A percentile compares a stretch with the other conserved stretches of the same genome.
These are phyloP conservation scores for Scutellaria barbata DNA, from an alignment of 257 asterid species.

Conservation along the genomic window DNA sequence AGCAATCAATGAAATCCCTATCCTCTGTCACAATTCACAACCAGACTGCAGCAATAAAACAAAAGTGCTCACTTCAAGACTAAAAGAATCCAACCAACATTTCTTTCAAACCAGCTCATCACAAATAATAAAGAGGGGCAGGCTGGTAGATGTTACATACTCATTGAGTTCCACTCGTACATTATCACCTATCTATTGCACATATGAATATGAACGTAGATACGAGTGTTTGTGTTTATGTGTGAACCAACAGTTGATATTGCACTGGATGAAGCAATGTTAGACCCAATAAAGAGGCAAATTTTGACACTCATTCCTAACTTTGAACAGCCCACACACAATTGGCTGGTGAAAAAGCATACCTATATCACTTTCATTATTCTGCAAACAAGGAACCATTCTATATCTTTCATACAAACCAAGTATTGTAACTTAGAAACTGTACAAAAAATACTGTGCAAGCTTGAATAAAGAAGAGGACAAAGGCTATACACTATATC, in stretches of 20 bases:
- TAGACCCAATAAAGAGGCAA: background rate
- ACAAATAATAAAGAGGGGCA: background rate
- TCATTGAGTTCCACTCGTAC: too few relatives aligned
- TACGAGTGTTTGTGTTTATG: too few relatives aligned
- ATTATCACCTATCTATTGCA: too few relatives aligned
- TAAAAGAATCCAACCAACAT: constrained; percentile 36
- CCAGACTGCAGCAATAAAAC: constrained; percentile 38
- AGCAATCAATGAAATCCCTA: constrained; percentile 35
- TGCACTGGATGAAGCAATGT: too few relatives aligned
- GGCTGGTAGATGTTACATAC: too few relatives aligned
- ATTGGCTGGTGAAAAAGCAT: constrained; percentile 11
- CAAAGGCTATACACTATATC: constrained; percentile 9
- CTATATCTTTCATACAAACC: background rate
- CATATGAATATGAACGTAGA: too few relatives aligned
- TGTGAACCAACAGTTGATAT: too few relatives aligned
- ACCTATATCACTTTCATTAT: constrained; percentile 16
- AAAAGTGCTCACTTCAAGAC: constrained; percentile 41
- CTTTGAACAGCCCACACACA: constrained; percentile 29
- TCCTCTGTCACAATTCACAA: constrained; percentile 36
- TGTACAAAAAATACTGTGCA: too few relatives aligned
- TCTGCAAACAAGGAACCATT: constrained; percentile 15
- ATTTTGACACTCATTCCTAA: constrained; percentile 17
- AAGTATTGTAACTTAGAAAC: background rate
- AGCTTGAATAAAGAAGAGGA: background rate
- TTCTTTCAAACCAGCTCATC: constrained; percentile 44